Conservation (phyloP, 768 basidiomycete species). For the Boletus tomentosulus region DNA sequence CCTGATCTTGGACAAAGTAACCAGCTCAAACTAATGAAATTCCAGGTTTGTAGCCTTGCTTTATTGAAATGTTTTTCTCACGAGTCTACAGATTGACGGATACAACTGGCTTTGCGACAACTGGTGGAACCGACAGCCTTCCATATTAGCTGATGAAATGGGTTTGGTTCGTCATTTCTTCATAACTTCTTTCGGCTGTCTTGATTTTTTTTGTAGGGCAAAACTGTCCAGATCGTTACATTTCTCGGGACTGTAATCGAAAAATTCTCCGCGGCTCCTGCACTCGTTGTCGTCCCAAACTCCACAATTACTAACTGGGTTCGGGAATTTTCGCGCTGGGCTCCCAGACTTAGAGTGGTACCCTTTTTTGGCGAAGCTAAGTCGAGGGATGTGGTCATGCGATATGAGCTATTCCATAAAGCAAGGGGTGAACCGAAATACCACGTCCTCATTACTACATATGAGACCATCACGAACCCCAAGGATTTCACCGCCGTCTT, state of each 20-base stretch:
- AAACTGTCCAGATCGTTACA: constrained; percentile 88
- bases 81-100: constrained; percentile 55
- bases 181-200: constrained; percentile 1
- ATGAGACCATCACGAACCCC: constrained; percentile 70
- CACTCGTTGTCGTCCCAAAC: constrained; percentile 91
- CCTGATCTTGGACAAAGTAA: constrained; percentile 64
- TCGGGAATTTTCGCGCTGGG: constrained; percentile 82
- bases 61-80: constrained; percentile 3
- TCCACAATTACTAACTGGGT: constrained; percentile 96
- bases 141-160: constrained; percentile 98
- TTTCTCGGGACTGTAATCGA: constrained; percentile 67
- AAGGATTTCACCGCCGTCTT: constrained; percentile 75
- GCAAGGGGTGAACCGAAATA: constrained; percentile 56
- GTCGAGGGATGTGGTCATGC: constrained; percentile 73
- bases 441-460: constrained; percentile 91
- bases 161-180: constrained; percentile 58
- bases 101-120: constrained; percentile 84
- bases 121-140: constrained; percentile 83
- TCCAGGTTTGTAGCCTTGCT: constrained; percentile 55
- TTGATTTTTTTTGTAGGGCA: constrained; percentile 49
- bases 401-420: constrained; percentile 75
- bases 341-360: constrained; percentile 67
- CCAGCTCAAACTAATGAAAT: constrained; percentile 74
- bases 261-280: constrained; percentile 63
- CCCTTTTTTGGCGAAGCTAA: constrained; percentile 82